Base-by-base conservation (phyloP, 2,329 filamentous ascomycete genomes). In the Penicillium sp. region DNA sequence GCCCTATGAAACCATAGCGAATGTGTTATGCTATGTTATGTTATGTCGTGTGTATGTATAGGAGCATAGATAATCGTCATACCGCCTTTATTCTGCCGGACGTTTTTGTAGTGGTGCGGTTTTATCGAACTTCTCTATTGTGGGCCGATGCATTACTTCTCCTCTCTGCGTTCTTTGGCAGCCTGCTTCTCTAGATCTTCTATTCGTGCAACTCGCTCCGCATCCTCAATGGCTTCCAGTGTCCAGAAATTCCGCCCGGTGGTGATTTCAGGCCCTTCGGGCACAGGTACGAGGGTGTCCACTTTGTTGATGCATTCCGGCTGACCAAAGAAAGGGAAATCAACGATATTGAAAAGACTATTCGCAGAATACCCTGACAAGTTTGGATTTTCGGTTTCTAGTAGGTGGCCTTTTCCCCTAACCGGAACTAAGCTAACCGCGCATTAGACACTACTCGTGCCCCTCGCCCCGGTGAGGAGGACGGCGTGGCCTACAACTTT, bases 401-500 rank as follows among this genome's bases (percentile, higher is more conserved):
- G 18, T 26, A 26, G 24, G 24, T 26, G 27, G 20, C 42, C 4
- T 11, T 44, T 11, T 23, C 22, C 11, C n/a, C 28, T 22, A 42
- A 46, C n/a, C 49, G 54, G 16, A 53, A 52, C 28, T 41, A 48
- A 58, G 50, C 51, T 49, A 38, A 43, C 3, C 3, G 54, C 49
- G 22, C 37, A 27, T 27, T 32, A 68, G 85, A 95, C 75, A 96
- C 90, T 6, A 95, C 90, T 23, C 85, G 90, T 29, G 59, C 71
- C 1, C 89, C 90, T 1, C 83, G 90, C 20, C 73, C 78, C 2
- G 86, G 85, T 61, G 90, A 96, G 72, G 62, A 79, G 55, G 69
- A 91, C 64, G 89, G 87, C 62, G 76, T 81, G 34, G 82, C 95
- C 69, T 96, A 96, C 76, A 81, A 89, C 75, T 95, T 85, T 62